Conservation (phyloP, 1,139 yeast genomes). For the Meyerozyma sp. region DNA sequence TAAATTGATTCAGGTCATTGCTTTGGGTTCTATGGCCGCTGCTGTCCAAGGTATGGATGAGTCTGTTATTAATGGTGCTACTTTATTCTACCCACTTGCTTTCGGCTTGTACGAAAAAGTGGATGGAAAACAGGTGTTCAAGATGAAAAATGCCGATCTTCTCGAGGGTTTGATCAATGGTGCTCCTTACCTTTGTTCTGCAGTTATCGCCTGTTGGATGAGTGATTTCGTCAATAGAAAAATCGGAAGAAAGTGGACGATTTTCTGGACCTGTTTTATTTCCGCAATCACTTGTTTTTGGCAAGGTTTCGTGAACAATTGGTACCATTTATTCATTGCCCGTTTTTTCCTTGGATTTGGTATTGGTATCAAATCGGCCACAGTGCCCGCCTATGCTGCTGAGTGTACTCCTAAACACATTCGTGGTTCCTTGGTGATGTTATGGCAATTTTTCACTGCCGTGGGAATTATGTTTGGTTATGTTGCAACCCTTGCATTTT, state of each 20-base stretch:
- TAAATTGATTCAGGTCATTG: constrained; percentile 56
- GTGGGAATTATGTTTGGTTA: constrained; percentile 83
- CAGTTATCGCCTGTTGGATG: constrained; percentile 66
- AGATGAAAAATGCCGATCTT: constrained; percentile 53
- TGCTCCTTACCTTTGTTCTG: constrained; percentile 76
- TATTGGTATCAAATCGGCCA: constrained; percentile 74
- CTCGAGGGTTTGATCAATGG: constrained; percentile 72
- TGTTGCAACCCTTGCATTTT: constrained; percentile 60
- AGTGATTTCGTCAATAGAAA: constrained; percentile 61
- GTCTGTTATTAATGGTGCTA: constrained; percentile 81
- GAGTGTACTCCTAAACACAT: constrained; percentile 74
- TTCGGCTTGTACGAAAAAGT: constrained; percentile 40
- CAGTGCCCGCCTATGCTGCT: constrained; percentile 78
- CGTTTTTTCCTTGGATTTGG: constrained; percentile 72
- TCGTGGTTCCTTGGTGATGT: constrained; percentile 78
- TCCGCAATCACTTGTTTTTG: constrained; percentile 69
- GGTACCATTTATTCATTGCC: constrained; percentile 76
- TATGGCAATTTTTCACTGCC: constrained; percentile 89
- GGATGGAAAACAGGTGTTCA: constrained; percentile 11
- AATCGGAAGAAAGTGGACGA: constrained; percentile 70
- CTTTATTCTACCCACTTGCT: constrained; percentile 55
- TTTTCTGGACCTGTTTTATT: constrained; percentile 60
- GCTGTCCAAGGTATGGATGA: constrained; percentile 95
- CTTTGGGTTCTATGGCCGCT: constrained; percentile 82
- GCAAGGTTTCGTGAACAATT: constrained; percentile 66